Evolutionary conservation across 257 asterid genomes (phyloP), one percentile per base, ranked within the genome.

Genomic region (Solanum sparsipilum): DNA sequence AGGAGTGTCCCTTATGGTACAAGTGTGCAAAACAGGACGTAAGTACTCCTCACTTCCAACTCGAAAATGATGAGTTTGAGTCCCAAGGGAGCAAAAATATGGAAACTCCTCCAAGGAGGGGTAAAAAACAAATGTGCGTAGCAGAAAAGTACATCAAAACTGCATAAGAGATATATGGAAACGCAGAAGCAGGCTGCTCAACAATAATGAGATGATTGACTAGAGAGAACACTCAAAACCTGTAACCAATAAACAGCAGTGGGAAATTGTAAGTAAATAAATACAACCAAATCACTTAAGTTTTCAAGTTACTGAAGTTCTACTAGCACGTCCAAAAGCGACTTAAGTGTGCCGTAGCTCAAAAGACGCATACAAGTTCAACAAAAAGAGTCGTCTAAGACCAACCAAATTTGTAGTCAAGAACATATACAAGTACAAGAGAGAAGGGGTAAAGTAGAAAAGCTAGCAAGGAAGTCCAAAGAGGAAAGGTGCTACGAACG

Each of bases 381-480:
- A 82, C 44, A 67, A 31, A 16, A 48, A 10, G 70, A 34, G 41
- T 82, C 88, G 65, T 56, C 65, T 93, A 97, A 9, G 99, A 90
- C 99, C 99, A 97, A 81, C 98, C 99, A 25, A 91, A 93, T 85
- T 92, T 93, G 76, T 92, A 93, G 90, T 97, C 99, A 34, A 97
- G 99, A 74, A 74, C 83, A n/a, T 74, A 74, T 36, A 74, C 83
- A 36, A 74, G 52, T 21, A 36, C 56, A 23, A 74, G 83, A 74
- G 83, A 74, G 48, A 96, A 88, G 1, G 99, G 99, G 60, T 74
- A 97, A 2, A 97, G 92, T 35, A 88, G 35, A 75, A 97, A 95
- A 39, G 98, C 98, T 86, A 97, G 16, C 8, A 93, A 60, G 67
- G 94, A 89, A 13, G 98, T 94, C 99, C 99, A 97, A 1, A 97